phyloP scores from a whole-genome alignment of 805 yeast species.

The Schwanniomyces polymorphus region DNA sequence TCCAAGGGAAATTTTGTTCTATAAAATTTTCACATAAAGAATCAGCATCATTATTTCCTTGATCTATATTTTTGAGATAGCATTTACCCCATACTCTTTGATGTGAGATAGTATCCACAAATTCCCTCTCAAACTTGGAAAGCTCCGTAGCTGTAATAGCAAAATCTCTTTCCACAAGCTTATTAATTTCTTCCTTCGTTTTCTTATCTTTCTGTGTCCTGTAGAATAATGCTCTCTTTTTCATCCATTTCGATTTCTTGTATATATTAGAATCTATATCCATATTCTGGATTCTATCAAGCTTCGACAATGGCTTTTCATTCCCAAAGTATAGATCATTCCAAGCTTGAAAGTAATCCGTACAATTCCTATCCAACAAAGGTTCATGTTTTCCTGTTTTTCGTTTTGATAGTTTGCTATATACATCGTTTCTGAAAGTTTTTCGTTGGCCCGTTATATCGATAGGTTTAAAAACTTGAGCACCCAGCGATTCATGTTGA shows the following conservation, averaged over 20 bases:
- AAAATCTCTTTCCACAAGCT: conserved; percentile 10
- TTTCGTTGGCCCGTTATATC: neutral
- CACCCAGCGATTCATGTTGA: neutral
- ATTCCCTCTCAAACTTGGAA: conserved; percentile 14
- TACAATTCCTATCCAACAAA: conserved; percentile 10
- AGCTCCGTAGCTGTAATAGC: conserved; percentile 4
- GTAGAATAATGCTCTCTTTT: conserved; percentile 14
- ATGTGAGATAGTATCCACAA: conserved; percentile 18
- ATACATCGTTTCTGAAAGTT: conserved; percentile 14
- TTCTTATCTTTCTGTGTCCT: conserved; percentile 9
- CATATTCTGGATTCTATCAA: conserved; percentile 3
- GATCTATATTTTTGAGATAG: conserved; percentile 9
- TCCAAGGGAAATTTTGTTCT: conserved; percentile 27
- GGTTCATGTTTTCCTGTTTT: neutral
- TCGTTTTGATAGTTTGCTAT: conserved; percentile 8
- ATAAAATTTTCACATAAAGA: conserved; percentile 13
- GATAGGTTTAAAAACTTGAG: neutral
- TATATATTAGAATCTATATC: conserved; percentile 14
- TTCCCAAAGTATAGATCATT: conserved; percentile 5
- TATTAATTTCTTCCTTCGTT: conserved; percentile 10
- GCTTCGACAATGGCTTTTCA: neutral
- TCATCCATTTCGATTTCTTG: conserved; percentile 25
- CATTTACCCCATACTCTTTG: conserved; percentile 27
- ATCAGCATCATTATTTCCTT: neutral
- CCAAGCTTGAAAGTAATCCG: conserved; percentile 12